Evolutionary conservation across 306 rosid genomes (phyloP), one percentile per base, ranked within the genome.

Genomic region (Malus sieversii): DNA sequence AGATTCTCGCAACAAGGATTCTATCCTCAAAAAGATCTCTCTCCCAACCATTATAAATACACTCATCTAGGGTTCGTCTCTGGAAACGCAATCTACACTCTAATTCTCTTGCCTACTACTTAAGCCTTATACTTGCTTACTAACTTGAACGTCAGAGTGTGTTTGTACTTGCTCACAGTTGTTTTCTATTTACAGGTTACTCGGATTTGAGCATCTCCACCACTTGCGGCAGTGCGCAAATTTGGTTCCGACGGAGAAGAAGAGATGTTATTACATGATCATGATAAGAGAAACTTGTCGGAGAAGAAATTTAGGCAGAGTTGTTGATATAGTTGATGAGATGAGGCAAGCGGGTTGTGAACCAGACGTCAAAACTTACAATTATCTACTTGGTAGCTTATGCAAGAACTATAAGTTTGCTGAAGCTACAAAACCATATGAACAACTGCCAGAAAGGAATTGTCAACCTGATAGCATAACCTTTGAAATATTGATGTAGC

Each of bases 281-380:
- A 84, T 93, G 19, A 80, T 88, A 44, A 85, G 80, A 72, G 85
- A 77, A 48, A 66, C 78, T 71, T 90, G 97, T 77, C 82, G 84
- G 59, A 70, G 64, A 73, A 75, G 82, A n/a, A 86, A 86, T 85
- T 78, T 80, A 30, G 81, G 83, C 64, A 86, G 81, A 78, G 94
- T 89, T 16, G 82, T 90, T 16, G 82, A 74, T 79, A 79, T 89
- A 61, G 29, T 93, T 23, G 65, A 73, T 73, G 90, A 78, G 72
- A 91, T 91, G 92, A 82, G 82, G 85, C 81, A 63, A 83, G 73
- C 2, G 11, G 89, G 90, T 66, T 73, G 85, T 42, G 71, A 74
- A 6, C 86, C 86, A 52, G 82, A 80, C 59, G 76, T 33, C 32
- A 76, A 51, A 64, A 78, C 70, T 73, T 83, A 66, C 78, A 90